Evolutionary conservation across 768 basidiomycete species (phyloP).

Genomic region (Pleurotus tuoliensis): DNA sequence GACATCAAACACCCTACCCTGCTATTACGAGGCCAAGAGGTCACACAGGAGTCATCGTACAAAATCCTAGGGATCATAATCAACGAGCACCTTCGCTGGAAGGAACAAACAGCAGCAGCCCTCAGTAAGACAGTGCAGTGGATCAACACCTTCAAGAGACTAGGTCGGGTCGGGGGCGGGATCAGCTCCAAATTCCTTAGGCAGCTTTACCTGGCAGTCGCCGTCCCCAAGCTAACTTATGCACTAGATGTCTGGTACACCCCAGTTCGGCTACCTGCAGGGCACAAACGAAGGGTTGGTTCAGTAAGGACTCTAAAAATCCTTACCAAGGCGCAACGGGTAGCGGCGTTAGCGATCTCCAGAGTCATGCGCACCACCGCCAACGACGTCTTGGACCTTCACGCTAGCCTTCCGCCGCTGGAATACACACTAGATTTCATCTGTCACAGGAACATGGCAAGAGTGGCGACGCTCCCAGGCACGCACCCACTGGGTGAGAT

Average conservation of each 20-base stretch:
- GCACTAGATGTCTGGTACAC: background rate
- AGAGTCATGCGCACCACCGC: background rate
- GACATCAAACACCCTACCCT: background rate
- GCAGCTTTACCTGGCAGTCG: background rate
- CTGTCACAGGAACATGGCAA: background rate
- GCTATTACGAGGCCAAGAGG: background rate
- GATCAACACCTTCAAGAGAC: background rate
- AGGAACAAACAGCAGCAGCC: conserved; percentile 11
- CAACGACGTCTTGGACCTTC: background rate
- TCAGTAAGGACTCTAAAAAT: background rate
- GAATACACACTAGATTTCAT: background rate
- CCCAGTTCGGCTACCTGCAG: background rate
- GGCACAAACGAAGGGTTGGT: background rate
- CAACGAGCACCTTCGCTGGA: conserved; percentile 11
- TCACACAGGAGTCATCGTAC: background rate
- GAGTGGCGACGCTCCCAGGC: background rate
- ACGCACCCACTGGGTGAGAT: background rate
- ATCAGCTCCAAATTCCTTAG: background rate
- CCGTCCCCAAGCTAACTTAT: background rate
- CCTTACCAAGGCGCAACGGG: background rate
- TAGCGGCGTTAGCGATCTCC: background rate
- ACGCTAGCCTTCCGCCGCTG: background rate
- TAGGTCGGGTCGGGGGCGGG: background rate
- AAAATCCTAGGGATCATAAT: background rate
- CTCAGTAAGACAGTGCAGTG: background rate